Evolutionary conservation across 2,329 filamentous ascomycete species (phyloP), one percentile per base, ranked within the genome.

Genomic region (Cercospora sp.): DNA sequence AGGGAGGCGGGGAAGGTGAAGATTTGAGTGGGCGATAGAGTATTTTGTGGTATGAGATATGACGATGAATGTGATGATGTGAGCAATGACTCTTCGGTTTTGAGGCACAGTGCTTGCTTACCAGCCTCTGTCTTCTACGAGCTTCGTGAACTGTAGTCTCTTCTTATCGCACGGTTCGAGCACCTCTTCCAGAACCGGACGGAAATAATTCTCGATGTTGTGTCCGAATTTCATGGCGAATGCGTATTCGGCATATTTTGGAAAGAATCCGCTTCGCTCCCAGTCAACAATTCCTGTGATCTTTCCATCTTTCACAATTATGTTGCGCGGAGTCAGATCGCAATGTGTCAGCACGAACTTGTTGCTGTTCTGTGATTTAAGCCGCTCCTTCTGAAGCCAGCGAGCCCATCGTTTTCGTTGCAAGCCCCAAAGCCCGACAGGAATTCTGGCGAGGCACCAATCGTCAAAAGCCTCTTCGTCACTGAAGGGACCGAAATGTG

Each of bases 1-100:
- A 74, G 69, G 67, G 67, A 75, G 66, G 77, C 77, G 9, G 74
- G 70, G 53, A 73, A 73, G 53, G 76, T 72, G 48, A 78, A 77
- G 72, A 75, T 78, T 36, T 59, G 12, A 59, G 28, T 18, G 13
- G n/a, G n/a, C n/a, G n/a, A n/a, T n/a, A 33, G 58, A 23, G n/a
- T 12, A 2, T 39, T 33, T 18, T 7, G 59, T 7, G 31, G 13
- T 18, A 28, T 10, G 33, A 45, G 33, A 26, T 10, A 45, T 61
- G 18, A 61, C 23, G 20, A 61, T 26, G 20, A 33, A 10, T n/a
- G 12, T 45, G 18, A 61, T 26, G 13, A 10, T n/a, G 12, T 45
- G 18, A 61, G 16, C 7, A 23, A 33, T 33, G 31, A 33, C 3
- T 5, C 1, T 33, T 33, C 31, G 5, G 10, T 13, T 10, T 10